Conservation (phyloP, 805 yeast genomes). For the Candida fluviatilis region DNA sequence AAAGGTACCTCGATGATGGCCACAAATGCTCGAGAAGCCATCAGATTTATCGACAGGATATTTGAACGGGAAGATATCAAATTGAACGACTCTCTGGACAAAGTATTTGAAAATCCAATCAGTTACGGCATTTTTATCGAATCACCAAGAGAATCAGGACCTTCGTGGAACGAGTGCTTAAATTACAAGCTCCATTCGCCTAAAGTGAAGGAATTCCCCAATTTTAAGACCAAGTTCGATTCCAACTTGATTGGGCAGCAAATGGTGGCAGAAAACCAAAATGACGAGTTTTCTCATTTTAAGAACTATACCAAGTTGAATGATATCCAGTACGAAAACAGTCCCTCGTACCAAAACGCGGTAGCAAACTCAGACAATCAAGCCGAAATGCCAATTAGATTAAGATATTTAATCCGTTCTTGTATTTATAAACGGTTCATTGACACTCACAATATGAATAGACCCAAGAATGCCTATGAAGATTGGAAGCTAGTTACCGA, state of each 20-base stretch:
- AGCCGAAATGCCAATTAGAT: constrained; percentile 49
- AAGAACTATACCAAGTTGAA: constrained; percentile 11
- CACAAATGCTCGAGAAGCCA: constrained; percentile 62
- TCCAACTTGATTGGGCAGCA: constrained; percentile 18
- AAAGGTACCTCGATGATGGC: constrained; percentile 53
- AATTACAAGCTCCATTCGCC: constrained; percentile 46
- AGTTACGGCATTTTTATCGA: constrained; percentile 26
- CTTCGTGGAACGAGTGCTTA: constrained; percentile 46
- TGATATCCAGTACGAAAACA: constrained; percentile 27
- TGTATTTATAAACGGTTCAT: constrained; percentile 51
- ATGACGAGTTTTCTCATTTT: constrained; percentile 2
- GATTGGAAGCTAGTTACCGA: constrained; percentile 63
- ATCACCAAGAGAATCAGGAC: constrained; percentile 42
- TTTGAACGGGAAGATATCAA: constrained; percentile 19
- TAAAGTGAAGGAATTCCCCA: constrained; percentile 47
- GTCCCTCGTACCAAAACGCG: constrained; percentile 20
- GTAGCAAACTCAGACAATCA: constrained; percentile 20
- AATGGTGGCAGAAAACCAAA: not conserved
- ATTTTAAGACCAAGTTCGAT: constrained; percentile 34
- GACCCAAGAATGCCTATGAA: constrained; percentile 10
- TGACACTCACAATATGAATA: constrained; percentile 15
- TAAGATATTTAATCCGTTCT: constrained; percentile 53
- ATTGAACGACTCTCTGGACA: constrained; percentile 8
- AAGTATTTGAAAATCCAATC: constrained; percentile 7
- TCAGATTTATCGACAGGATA: constrained; percentile 52